Evolutionary conservation across 805 yeast genomes (phyloP), one percentile per base, ranked within the genome.

Genomic region (Cyberlindnera samutprakarnensis): DNA sequence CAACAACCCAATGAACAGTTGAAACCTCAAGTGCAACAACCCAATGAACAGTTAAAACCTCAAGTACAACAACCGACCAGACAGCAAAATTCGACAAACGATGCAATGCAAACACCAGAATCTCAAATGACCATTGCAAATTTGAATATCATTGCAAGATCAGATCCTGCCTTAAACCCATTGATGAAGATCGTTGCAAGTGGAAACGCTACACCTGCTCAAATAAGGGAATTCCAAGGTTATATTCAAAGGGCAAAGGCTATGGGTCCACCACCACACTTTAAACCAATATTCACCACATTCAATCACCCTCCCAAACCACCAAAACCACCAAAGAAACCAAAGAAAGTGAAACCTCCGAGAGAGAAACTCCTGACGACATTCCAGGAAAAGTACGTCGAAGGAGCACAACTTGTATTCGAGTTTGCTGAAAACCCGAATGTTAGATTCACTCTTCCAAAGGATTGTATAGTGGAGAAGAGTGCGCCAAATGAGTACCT

Each of bases 181-280:
- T 59, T 90, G 32, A 87, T 90, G 96, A 76, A 78, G 40, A 70
- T 68, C 5, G 96, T 90, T 2, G 96, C 97, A 0, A 70, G 79
- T 35, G 95, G 95, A 5, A 67, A 64, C 16, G 95, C 96, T 0
- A 54, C 75, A 1, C 70, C 73, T 5, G 76, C 69, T 6, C 90
- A 86, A 53, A 80, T 90, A 13, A 61, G 72, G 16, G 76, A 73
- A 28, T 90, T 90, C 53, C 95, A 88, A 54, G 76, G 70, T 14
- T 83, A 82, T 46, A 86, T 90, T 35, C 77, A 74, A 37, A 64
- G 75, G 33, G 96, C 96, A 0, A 69, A 81, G 39, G 74, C 69
- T 18, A 78, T 80, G 87, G 85, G 87, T 1, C 53, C 62, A 1
- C 40, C 75, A 55, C 37, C 75, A 44, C 51, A 53, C 7, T 59